Conservation (phyloP, 768 basidiomycete species). For the Leccinellum rugosiceps region DNA sequence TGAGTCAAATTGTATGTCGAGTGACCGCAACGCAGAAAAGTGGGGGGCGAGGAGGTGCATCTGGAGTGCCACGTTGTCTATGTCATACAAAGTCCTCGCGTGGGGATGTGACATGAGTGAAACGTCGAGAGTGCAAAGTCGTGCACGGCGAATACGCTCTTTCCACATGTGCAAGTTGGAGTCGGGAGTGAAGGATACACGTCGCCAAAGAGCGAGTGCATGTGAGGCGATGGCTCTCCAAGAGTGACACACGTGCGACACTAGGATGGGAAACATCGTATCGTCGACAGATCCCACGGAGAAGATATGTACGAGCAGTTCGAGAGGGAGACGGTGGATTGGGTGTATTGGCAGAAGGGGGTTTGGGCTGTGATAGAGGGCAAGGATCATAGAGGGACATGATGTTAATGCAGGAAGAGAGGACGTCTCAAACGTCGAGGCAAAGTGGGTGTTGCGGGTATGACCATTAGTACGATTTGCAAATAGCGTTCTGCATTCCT, state of each 20-base stretch:
- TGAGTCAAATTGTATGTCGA: constrained; percentile 52
- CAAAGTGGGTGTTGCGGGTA: constrained; percentile 7
- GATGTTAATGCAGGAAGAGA: constrained; percentile 15
- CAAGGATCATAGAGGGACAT: constrained; percentile 27
- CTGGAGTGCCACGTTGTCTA: constrained; percentile 53
- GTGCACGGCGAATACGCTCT: constrained; percentile 58
- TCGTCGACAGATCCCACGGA: constrained; percentile 55
- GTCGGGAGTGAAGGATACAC: constrained; percentile 47
- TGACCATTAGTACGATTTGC: constrained; percentile 21
- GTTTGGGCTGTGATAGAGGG: constrained; percentile 24
- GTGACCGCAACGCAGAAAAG: constrained; percentile 58
- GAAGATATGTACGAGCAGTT: constrained; percentile 65
- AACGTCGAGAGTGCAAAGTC: constrained; percentile 59
- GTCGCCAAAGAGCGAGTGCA: constrained; percentile 64
- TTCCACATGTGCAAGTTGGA: constrained; percentile 53
- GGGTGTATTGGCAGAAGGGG: constrained; percentile 39
- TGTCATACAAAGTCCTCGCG: constrained; percentile 21
- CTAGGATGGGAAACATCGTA: constrained; percentile 51
- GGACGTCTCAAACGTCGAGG: constrained; percentile 17
- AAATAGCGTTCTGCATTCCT: constrained; percentile 17
- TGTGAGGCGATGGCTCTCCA: constrained; percentile 63
- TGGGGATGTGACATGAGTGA: constrained; percentile 42
- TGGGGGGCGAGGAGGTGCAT: constrained; percentile 52
- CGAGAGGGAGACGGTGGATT: constrained; percentile 57
- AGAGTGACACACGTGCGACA: constrained; percentile 66